phyloP scores from a whole-genome alignment of 768 basidiomycete genomes.

The Termitomyces sp. region DNA sequence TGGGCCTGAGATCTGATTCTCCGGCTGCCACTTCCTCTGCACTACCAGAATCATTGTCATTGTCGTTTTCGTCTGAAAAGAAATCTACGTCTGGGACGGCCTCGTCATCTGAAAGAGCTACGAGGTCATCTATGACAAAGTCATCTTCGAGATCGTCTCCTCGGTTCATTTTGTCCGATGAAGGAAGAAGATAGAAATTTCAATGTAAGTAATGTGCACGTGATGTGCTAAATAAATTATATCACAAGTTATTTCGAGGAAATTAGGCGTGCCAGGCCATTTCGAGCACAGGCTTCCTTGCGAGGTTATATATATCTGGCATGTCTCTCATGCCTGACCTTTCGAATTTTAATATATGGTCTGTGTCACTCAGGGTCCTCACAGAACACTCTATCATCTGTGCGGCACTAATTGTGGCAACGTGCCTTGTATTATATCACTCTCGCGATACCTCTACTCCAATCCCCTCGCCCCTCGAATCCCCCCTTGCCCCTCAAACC shows the following conservation, averaged over 20 bases:
- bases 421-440: slow-evolving; percentile 22
- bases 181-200: slow-evolving; percentile 4
- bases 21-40: slow-evolving; percentile 23
- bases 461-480: not conserved
- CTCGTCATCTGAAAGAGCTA: slow-evolving; percentile 62
- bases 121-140: slow-evolving; percentile 64
- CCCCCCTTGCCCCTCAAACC: not conserved
- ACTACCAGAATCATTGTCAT: slow-evolving; percentile 29
- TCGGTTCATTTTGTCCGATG: slow-evolving; percentile 23
- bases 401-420: slow-evolving; percentile 16
- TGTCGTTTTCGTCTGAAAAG: slow-evolving; percentile 22
- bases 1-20: slow-evolving; percentile 7
- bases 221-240: slow-evolving; percentile 9
- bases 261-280: too few species aligned
- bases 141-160: slow-evolving; percentile 83
- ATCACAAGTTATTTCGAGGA: not conserved
- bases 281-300: slow-evolving; percentile 1
- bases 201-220: slow-evolving; percentile 7
- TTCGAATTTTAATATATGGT: not conserved
- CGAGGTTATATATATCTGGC: slow-evolving; percentile 7
- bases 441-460: slow-evolving; percentile 3
- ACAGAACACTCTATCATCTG: slow-evolving; percentile 11
- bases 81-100: slow-evolving; percentile 26
- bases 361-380: slow-evolving; percentile 6
- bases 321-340: not conserved